A percentile compares a stretch with the other conserved stretches of the same genome.
Evolutionary conservation across 495 filamentous ascomycete species (phyloP).

Genomic region (Talaromyces adpressus): DNA sequence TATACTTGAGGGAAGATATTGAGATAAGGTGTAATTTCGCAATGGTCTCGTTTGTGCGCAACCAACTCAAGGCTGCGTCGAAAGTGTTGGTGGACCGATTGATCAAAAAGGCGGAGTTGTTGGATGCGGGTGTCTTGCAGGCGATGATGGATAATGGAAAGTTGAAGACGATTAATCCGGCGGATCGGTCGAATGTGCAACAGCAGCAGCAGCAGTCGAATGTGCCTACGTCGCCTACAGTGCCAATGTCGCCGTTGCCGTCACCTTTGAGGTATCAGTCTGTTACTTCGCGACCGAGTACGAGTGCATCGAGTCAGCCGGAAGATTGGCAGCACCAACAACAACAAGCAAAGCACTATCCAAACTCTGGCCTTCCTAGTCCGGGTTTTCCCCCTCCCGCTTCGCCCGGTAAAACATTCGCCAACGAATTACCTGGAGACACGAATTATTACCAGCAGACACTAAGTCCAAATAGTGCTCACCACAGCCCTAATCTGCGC

Average conservation of each 20-base stretch:
- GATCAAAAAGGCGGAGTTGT: conserved; percentile 45
- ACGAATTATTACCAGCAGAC: not conserved
- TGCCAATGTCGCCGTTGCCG: not conserved
- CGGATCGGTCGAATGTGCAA: conserved; percentile 84
- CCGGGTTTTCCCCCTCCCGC: not conserved
- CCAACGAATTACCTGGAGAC: not conserved
- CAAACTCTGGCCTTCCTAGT: not conserved
- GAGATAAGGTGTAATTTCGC: conserved; percentile 70
- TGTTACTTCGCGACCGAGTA: not conserved
- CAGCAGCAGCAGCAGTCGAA: conserved; percentile 63
- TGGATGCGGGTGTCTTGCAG: conserved; percentile 62
- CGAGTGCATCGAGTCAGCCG: not conserved
- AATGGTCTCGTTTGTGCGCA: conserved; percentile 67
- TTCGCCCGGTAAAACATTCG: not conserved
- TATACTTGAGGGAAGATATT: conserved; percentile 72
- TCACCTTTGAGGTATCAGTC: not conserved
- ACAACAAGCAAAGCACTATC: not conserved
- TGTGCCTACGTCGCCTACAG: not conserved
- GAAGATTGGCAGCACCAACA: not conserved
- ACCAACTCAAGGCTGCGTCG: conserved; percentile 65
- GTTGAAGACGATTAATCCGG: conserved; percentile 83
- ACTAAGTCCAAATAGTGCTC: not conserved
- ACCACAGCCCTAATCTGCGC: not conserved
- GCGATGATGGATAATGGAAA: conserved; percentile 88
- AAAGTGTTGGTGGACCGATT: conserved; percentile 60